These are phyloP conservation scores for Phaseolus lunatus DNA, from an alignment of 306 rosid species.

Conservation along the genomic window DNA sequence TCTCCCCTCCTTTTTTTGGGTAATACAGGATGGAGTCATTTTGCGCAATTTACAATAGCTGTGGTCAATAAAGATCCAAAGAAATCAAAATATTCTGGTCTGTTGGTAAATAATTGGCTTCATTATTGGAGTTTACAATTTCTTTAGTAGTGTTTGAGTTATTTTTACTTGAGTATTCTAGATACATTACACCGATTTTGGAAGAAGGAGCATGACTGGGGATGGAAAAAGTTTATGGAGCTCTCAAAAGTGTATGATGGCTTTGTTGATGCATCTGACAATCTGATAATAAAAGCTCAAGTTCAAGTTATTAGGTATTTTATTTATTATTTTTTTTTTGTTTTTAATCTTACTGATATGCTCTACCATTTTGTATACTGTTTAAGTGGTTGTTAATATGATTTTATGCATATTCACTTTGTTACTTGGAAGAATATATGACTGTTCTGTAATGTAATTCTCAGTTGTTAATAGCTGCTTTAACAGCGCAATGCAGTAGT, in stretches of 20 bases:
- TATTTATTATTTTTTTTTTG: slow-evolving; percentile 38
- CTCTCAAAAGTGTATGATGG: slow-evolving; percentile 94
- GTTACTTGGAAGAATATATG: slow-evolving; percentile 11
- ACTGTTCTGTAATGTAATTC: slow-evolving; percentile 33
- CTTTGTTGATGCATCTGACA: slow-evolving; percentile 91
- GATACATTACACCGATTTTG: slow-evolving; percentile 99
- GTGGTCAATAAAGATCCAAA: slow-evolving; percentile 95
- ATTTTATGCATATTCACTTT: neutral
- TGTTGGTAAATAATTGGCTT: slow-evolving; percentile 50
- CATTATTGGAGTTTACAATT: slow-evolving; percentile 36
- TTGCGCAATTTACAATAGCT: slow-evolving; percentile 97
- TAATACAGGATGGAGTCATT: slow-evolving; percentile 94
- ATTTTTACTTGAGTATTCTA: slow-evolving; percentile 45
- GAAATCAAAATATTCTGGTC: slow-evolving; percentile 96
- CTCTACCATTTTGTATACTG: slow-evolving; percentile 1
- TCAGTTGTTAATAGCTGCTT: no score
- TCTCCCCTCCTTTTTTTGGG: slow-evolving; percentile 25
- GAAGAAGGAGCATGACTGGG: slow-evolving; percentile 99
- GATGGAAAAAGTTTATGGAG: slow-evolving; percentile 99
- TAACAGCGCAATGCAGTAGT: no score
- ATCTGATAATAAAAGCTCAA: slow-evolving; percentile 97
- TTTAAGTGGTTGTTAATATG: neutral
- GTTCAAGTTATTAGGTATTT: slow-evolving; percentile 97
- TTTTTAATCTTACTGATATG: slow-evolving; percentile 19
- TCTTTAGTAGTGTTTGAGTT: slow-evolving; percentile 21